Base-by-base conservation (phyloP, 2,329 filamentous ascomycete genomes). In the Mycosphaerelloides madeirae region DNA sequence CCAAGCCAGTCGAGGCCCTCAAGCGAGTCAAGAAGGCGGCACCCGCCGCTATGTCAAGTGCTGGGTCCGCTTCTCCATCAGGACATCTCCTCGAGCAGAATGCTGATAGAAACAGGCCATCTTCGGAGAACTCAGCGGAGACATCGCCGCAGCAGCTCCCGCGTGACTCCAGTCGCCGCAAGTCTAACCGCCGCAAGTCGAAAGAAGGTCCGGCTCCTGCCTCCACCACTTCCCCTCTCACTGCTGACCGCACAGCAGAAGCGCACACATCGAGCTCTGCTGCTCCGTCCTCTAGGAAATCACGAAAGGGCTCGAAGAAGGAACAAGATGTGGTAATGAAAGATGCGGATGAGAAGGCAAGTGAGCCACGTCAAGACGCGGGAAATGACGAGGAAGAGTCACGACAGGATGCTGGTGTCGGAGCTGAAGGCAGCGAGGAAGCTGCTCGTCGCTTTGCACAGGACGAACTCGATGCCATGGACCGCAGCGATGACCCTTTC, bases 161-260 rank as follows among this genome's bases (percentile, higher is more conserved):
- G 29, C 78, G 83, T 44, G 76, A 80, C 18, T 76, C 81, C 16
- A 81, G 83, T 1, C 85, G 81, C 63, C 79, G 85, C 58, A 89
- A 88, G 65, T 81, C 84, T 29, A 81, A 78, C 61, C 79, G 84
- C 62, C 90, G 85, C 69, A 88, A 84, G 68, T 67, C 70, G 43
- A 66, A 68, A 53, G 74, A 78, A 70, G 75, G 76, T 79, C 52
- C 56, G 48, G 47, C 28, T 15, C 29, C 25, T 15, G 34, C 35
- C 22, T 42, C 43, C 25, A 39, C 38, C 29, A 15, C 18, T 22
- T 19, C 32, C 25, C 36, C 29, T 22, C 31, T 19, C 46, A 35
- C 14, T 16, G 34, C 52, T 53, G 55, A 58, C 32, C 29, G 52
- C 60, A 50, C 59, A 42, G 46, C 44, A 74, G 69, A 74, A 25